Evolutionary conservation across 352 stramenopile genomes (phyloP), one percentile per base, ranked within the genome.

Genomic region (Phytophthora podocarpi): DNA sequence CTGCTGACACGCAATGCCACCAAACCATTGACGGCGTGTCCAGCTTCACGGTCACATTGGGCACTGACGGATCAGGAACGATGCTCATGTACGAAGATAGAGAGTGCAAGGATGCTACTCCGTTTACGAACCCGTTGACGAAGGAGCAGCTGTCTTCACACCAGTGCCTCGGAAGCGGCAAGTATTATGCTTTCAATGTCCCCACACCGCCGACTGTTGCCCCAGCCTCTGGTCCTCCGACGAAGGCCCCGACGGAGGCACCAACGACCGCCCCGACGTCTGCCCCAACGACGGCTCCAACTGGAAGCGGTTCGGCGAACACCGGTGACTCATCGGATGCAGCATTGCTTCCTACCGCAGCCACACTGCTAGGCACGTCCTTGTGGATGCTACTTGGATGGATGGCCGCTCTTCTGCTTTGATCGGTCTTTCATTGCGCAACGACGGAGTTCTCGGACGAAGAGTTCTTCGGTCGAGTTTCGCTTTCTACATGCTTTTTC

Each of bases 121-220:
- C 54, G 8, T 26, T 43, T 23, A 43, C 27, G 11, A 49, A 36
- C 1, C 13, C 42, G 12, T 12, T 63, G 12, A 55, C 54, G 3
- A 49, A 37, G n/a, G 34, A 23, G 4, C 41, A 54, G n/a, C 15
- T 62, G 23, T 40, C 53, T 40, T 34, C 32, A 15, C 45, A 48
- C 32, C 16, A 51, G 12, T 62, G 53, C 18, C 0, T 48, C 42
- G 31, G 53, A 27, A 54, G 28, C 20, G 30, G 13, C 21, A 63
- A 50, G 35, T 55, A 55, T 39, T 62, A 46, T 18, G 34, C 32
- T 5, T 47, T 54, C 24, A 47, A 54, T 41, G 45, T n/a, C n/a
- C n/a, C n/a, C n/a, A n/a, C 45, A 2, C 45, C 45, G 6, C 45
- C 45, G 13, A 30, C 32, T 31, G 11, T 30, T 20, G 30, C 45